Percentiles rank a stretch among this genome's conserved stretches.
These are phyloP conservation scores for Trichopus zeylanicus DNA, from an alignment of 116 monocot genomes.

Conservation along the genomic window DNA sequence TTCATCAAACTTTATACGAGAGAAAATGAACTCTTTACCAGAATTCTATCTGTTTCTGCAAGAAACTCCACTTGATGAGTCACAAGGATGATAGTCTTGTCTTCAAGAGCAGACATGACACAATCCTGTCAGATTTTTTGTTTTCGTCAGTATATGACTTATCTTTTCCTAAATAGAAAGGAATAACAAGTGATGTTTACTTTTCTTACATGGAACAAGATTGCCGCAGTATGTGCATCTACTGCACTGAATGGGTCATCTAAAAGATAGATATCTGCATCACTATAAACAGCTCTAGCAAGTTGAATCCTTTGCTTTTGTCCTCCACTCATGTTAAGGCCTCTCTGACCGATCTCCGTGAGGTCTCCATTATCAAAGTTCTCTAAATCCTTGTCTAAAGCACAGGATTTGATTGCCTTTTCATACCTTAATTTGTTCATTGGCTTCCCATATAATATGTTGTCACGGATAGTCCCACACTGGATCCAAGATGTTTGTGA, in stretches of 20 bases:
- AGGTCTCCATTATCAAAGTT: slow-evolving; percentile 1
- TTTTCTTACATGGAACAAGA: not conserved
- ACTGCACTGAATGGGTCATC: slow-evolving; percentile 1
- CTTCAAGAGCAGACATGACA: slow-evolving; percentile 35
- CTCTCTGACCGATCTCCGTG: slow-evolving; percentile 3
- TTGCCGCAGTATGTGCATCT: slow-evolving; percentile 1
- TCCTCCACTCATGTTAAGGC: slow-evolving; percentile 3
- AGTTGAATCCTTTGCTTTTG: slow-evolving; percentile 3
- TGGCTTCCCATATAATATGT: not conserved
- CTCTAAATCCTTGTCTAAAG: not conserved
- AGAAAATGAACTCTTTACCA: slow-evolving; percentile 18
- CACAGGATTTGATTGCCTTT: not conserved
- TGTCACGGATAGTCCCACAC: not conserved
- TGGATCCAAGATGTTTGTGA: not conserved
- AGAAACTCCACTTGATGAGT: slow-evolving; percentile 54
- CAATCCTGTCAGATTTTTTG: no score
- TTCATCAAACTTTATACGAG: not conserved
- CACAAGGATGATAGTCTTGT: slow-evolving; percentile 44
- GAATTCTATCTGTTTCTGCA: slow-evolving; percentile 24
- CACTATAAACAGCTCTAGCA: slow-evolving; percentile 3
- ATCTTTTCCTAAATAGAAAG: not conserved
- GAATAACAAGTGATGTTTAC: not conserved
- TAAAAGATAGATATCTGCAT: not conserved
- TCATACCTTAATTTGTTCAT: not conserved
- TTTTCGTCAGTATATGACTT: no score